Percentiles rank a stretch among this genome's conserved stretches.
Conservation (phyloP, 352 stramenopile genomes). For the Globisporangium cylindrosporum region DNA sequence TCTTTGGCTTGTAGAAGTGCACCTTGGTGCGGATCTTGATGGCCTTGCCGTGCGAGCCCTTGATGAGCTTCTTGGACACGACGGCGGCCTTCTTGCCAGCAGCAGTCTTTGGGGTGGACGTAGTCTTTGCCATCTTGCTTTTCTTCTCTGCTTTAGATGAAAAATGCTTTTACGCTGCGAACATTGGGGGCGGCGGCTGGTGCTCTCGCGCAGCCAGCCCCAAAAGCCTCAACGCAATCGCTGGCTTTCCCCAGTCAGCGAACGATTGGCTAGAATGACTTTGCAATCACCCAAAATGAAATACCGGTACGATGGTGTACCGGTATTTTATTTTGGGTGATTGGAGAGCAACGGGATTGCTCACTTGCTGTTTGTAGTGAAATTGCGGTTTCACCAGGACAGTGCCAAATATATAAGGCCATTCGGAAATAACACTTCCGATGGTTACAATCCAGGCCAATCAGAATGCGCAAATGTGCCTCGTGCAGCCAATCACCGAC, state of each 20-base stretch:
- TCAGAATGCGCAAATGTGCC: too few species aligned
- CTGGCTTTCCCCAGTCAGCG: not conserved
- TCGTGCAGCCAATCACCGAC: too few species aligned
- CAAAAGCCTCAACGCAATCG: not conserved
- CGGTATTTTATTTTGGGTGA: not conserved
- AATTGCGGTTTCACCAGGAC: not conserved
- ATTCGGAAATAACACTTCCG: too few species aligned
- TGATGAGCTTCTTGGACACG: constrained; percentile 94
- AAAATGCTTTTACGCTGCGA: constrained; percentile 11
- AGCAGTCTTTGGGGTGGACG: constrained; percentile 65
- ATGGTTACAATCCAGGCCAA: too few species aligned
- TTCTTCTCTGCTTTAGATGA: constrained; percentile 53
- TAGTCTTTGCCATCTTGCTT: constrained; percentile 76
- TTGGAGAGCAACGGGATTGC: not conserved
- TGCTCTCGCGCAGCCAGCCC: not conserved
- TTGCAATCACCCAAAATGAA: not conserved
- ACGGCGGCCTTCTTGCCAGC: constrained; percentile 91
- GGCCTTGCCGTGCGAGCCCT: constrained; percentile 96
- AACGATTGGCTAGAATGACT: not conserved
- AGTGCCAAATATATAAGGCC: too few species aligned
- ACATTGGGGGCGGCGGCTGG: not conserved
- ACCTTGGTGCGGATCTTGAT: constrained; percentile 99
- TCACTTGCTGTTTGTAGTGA: not conserved
- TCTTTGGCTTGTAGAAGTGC: constrained; percentile 99
- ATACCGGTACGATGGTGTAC: not conserved